Base-by-base conservation (phyloP, 2,329 filamentous ascomycete genomes). In the Calonectria fujianensis region DNA sequence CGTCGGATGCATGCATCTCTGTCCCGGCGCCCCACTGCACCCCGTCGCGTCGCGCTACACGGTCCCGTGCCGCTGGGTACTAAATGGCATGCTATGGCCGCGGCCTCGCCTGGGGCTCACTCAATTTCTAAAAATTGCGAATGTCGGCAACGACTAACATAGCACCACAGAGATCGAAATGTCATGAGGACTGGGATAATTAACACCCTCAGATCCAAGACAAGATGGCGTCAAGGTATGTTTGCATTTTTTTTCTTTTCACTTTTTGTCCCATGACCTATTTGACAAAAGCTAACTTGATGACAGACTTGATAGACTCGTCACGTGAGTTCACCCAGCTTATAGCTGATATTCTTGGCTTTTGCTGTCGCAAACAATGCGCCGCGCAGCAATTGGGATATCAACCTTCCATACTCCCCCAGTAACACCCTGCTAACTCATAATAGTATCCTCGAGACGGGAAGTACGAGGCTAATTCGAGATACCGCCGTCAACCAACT, bases 401-500 rank as follows among this genome's bases (percentile, higher is more conserved):
- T 41, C 35, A 29, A 18, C 2, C 14, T 20, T 20, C 29, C 4
- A 16, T 5, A 11, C n/a, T 11, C 3, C 14, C 16, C 13, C 16
- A 2, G 13, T 14, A 27, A 32, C 18, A n/a, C 16, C 10, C 69
- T 52, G 37, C 80, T 81, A 69, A 81, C 77, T 31, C 3, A 37
- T 14, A 39, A 48, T 85, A 98, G 96, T 78, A 92, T 99, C 84
- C 93, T 99, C 81, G 97, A 99, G 90, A 98, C 97, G 73, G 97
- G 97, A 81, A 98, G 96, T 87, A 99, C 97, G 75, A 94, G 94
- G 83, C 90, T 99, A 79, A 98, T 99, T 83, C 94, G 97, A 80
- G 98, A 98, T 83, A 99, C 97, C 76, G 97, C 97, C 76, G 97
- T 98, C 76, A 96, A 97, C 83, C 97, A 99, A 87, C 91, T 99